Evolutionary conservation across 345 rosid genomes (phyloP).

Genomic region (Hibiscus syriacus): DNA sequence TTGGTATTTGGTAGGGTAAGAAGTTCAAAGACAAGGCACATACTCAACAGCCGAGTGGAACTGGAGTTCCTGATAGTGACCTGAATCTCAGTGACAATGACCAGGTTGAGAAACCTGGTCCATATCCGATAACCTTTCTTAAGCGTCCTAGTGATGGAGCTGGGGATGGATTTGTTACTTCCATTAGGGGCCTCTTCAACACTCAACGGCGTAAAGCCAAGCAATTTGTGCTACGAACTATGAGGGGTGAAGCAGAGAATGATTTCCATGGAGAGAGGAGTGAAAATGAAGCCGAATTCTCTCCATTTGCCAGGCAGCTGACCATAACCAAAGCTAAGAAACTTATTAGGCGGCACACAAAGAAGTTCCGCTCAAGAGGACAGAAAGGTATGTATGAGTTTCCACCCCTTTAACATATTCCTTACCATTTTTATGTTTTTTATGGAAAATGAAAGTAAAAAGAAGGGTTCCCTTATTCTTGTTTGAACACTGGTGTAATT

Average conservation of each 20-base stretch:
- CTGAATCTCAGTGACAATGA: conserved; percentile 78
- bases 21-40: conserved; percentile 85
- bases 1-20: conserved; percentile 61
- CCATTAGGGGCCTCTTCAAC: conserved; percentile 80
- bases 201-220: conserved; percentile 90
- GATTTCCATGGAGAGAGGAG: conserved; percentile 91
- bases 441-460: not conserved
- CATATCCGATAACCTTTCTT: conserved; percentile 56
- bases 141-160: conserved; percentile 92
- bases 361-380: conserved; percentile 69
- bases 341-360: conserved; percentile 82
- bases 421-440: not conserved
- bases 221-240: conserved; percentile 84
- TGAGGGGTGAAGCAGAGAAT: conserved; percentile 93
- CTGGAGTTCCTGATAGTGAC: conserved; percentile 56
- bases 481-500: not conserved
- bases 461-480: not conserved
- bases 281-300: conserved; percentile 76
- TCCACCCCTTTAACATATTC: not conserved
- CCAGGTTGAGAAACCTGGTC: conserved; percentile 55
- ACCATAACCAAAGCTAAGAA: conserved; percentile 87
- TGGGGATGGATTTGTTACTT: conserved; percentile 96
- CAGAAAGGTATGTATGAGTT: conserved; percentile 52
- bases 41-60: conserved; percentile 37
- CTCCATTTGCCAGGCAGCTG: conserved; percentile 83